These are phyloP conservation scores for Globisporangium paroecandrum DNA, from an alignment of 352 stramenopile species.

Conservation along the genomic window DNA sequence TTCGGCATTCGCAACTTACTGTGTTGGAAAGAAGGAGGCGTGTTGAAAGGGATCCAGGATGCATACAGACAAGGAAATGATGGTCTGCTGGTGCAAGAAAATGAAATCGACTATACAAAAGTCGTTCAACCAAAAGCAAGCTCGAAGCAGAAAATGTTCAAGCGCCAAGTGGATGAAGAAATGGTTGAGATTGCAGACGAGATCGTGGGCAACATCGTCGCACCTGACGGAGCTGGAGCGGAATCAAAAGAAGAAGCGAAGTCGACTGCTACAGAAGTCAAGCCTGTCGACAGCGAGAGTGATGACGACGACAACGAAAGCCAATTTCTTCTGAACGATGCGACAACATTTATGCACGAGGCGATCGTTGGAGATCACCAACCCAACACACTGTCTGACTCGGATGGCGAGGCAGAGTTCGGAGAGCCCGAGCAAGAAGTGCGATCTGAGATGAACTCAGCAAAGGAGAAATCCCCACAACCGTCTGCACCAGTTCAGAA, in stretches of 20 bases:
- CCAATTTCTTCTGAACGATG: constrained; percentile 5
- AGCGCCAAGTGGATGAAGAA: constrained; percentile 17
- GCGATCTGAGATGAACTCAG: background rate
- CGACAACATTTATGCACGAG: constrained; percentile 15
- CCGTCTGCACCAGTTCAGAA: background rate
- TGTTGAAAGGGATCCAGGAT: constrained; percentile 77
- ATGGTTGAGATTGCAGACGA: constrained; percentile 21
- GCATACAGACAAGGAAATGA: constrained; percentile 53
- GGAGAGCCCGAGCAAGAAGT: constrained; percentile 5
- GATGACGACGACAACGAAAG: constrained; percentile 6
- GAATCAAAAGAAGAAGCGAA: background rate
- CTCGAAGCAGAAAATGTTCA: constrained; percentile 2
- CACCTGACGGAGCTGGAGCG: background rate
- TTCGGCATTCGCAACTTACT: constrained; percentile 79
- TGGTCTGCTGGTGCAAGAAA: constrained; percentile 54
- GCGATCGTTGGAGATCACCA: constrained; percentile 16
- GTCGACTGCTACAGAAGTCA: background rate
- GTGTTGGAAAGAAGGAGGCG: constrained; percentile 66
- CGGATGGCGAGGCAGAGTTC: background rate
- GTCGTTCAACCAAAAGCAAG: background rate
- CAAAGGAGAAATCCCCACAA: background rate
- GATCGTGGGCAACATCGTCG: constrained; percentile 15
- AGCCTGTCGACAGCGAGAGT: background rate
- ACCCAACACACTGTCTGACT: background rate
- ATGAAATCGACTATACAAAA: constrained; percentile 46